These are phyloP conservation scores for Purpureocillium takamizusanense DNA, from an alignment of 2,329 filamentous ascomycete genomes.

Conservation along the genomic window DNA sequence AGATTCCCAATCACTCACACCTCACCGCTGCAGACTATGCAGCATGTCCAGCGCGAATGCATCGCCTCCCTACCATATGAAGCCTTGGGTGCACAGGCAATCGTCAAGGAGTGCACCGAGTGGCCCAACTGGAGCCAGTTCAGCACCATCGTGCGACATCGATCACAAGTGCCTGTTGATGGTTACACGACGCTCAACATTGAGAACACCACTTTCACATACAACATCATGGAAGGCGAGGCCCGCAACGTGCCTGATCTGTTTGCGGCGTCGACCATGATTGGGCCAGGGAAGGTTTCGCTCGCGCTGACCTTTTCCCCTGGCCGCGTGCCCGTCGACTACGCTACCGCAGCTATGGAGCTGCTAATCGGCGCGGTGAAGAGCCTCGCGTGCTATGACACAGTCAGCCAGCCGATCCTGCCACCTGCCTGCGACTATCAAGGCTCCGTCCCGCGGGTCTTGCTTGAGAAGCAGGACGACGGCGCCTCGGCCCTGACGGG, in stretches of 20 bases:
- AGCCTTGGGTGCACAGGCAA: conserved; percentile 39
- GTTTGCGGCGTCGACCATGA: conserved; percentile 31
- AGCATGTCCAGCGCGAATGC: conserved; percentile 39
- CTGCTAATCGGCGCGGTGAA: conserved; percentile 36
- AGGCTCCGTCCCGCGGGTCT: conserved; percentile 28
- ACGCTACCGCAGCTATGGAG: conserved; percentile 34
- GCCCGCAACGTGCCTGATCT: conserved; percentile 35
- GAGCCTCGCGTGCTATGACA: conserved; percentile 34
- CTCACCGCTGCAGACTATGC: conserved; percentile 39
- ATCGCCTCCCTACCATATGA: conserved; percentile 38
- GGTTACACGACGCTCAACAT: conserved; percentile 34
- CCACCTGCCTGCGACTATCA: conserved; percentile 30
- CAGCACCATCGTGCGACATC: conserved; percentile 45
- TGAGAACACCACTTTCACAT: conserved; percentile 34
- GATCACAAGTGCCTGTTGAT: conserved; percentile 17
- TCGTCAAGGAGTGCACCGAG: conserved; percentile 42
- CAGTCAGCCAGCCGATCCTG: conserved; percentile 35
- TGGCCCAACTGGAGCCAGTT: conserved; percentile 46
- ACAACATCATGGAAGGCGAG: conserved; percentile 29
- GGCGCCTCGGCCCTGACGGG: conserved; percentile 4
- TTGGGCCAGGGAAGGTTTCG: conserved; percentile 25
- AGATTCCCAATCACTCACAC: conserved; percentile 32
- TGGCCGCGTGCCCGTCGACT: conserved; percentile 28
- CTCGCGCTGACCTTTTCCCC: conserved; percentile 37
- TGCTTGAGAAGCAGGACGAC: conserved; percentile 19